Percentiles rank a stretch among this genome's conserved stretches.
Evolutionary conservation across 805 yeast genomes (phyloP).

Genomic region (Jamesozyma rosinii): DNA sequence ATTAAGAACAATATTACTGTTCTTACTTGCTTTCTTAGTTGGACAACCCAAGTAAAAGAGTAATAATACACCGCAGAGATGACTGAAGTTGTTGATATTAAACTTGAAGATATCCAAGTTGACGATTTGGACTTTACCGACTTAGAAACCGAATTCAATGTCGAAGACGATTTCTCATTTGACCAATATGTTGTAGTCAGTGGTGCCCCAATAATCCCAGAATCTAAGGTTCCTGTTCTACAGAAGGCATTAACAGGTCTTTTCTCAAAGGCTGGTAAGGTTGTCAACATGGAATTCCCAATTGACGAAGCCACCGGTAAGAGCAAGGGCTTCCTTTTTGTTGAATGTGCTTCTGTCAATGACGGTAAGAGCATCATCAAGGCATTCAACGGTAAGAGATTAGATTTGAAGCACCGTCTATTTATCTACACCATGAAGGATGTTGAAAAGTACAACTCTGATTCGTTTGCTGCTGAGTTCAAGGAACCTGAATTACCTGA

Average conservation of each 20-base stretch:
- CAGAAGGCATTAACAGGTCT: slow-evolving; percentile 78
- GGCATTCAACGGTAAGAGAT: slow-evolving; percentile 75
- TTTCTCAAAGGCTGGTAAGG: slow-evolving; percentile 67
- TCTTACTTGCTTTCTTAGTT: too few relatives aligned
- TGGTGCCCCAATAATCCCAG: slow-evolving; percentile 95
- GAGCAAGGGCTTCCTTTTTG: slow-evolving; percentile 79
- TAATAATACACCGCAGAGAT: too few relatives aligned
- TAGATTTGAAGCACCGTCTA: slow-evolving; percentile 88
- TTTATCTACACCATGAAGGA: slow-evolving; percentile 75
- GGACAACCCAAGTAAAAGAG: too few relatives aligned
- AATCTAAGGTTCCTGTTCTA: slow-evolving; percentile 71
- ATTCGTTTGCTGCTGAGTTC: slow-evolving; percentile 48
- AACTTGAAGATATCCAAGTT: slow-evolving; percentile 40
- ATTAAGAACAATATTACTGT: too few relatives aligned
- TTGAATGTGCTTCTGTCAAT: slow-evolving; percentile 61
- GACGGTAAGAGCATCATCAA: slow-evolving; percentile 73
- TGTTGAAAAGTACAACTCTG: slow-evolving; percentile 67
- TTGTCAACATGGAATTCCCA: slow-evolving; percentile 76
- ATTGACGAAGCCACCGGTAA: slow-evolving; percentile 54
- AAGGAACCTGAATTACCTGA: slow-evolving; percentile 65
- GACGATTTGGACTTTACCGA: slow-evolving; percentile 76
- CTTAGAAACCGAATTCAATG: slow-evolving; percentile 65
- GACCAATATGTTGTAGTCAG: slow-evolving; percentile 80
- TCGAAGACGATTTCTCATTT: slow-evolving; percentile 50
- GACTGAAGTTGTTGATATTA: slow-evolving; percentile 30